Base-by-base conservation (phyloP, 768 basidiomycete species). In the Chalciporus piperatus region DNA sequence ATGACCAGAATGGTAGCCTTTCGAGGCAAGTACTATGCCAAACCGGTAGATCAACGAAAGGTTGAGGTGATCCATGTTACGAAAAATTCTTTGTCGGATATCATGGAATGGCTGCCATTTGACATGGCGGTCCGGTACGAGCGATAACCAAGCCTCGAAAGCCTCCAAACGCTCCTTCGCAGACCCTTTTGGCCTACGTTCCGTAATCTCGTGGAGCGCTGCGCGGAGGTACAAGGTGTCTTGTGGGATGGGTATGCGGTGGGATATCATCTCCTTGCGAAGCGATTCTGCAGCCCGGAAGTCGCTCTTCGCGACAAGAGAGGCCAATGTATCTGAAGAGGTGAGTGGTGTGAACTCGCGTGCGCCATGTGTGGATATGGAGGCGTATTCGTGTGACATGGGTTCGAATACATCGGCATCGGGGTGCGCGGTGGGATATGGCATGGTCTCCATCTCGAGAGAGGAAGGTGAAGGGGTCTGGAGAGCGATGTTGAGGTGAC, bases 141-240 rank as follows among this genome's bases (percentile, higher is more conserved):
- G 68, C 5, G 70, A 64, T 46, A 79, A 59, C 81, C 81, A 83
- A 13, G 60, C 52, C 41, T 74, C 72, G n/a, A 68, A 68, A 2
- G 51, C 20, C 1, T 59, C 59, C 30, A 52, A 3, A n/a, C 62
- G 58, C 8, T 52, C 32, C 48, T 51, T 11, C 58, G 41, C 13
- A 54, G 66, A 42, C 22, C 64, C 50, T 33, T 60, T 57, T 19
- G 50, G 49, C 5, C 51, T 46, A 12, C 56, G 56, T 16, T 48
- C 51, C 1, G 52, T 55, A 40, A 79, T 62, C 14, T 65, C 60
- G 48, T 70, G 48, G 1, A 67, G 39, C 3, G 77, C 78, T 11
- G 71, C 74, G 13, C 45, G 55, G 50, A 68, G 69, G 61, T 76
- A 82, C 32, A 69, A 49, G 30, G 35, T 33, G 51, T 74, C 57